Evolutionary conservation across 306 rosid species (phyloP), one percentile per base, ranked within the genome.

Genomic region (Oemleria cerasiformis): DNA sequence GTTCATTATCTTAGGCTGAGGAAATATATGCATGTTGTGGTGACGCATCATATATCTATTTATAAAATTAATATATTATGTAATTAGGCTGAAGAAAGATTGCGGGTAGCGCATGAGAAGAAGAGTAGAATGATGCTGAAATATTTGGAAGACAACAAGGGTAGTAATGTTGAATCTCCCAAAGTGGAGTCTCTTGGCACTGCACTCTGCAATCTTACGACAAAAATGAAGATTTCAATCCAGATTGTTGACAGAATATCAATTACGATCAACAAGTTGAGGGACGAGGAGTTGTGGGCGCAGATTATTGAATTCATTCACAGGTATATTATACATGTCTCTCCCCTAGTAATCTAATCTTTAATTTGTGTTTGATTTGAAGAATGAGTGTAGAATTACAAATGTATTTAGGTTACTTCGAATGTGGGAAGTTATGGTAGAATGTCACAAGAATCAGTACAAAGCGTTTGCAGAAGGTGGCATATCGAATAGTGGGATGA

Each of bases 341-440:
- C n/a, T n/a, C n/a, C n/a, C n/a, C n/a, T n/a, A n/a, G n/a, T n/a
- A n/a, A n/a, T n/a, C n/a, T n/a, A n/a, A n/a, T n/a, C n/a, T n/a
- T n/a, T n/a, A n/a, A n/a, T n/a, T n/a, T n/a, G n/a, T n/a, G n/a
- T n/a, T n/a, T n/a, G n/a, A n/a, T n/a, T n/a, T n/a, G n/a, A n/a
- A n/a, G n/a, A n/a, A n/a, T n/a, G n/a, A n/a, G n/a, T n/a, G n/a
- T n/a, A n/a, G n/a, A n/a, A n/a, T n/a, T n/a, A n/a, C n/a, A n/a
- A n/a, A n/a, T n/a, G n/a, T n/a, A n/a, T n/a, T n/a, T 65, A 94
- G 97, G 77, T 82, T 91, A 53, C 78, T 75, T 0, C 78, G 79
- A 59, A 87, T 94, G 97, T 94, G 97, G 97, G 86, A 81, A 81
- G 84, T 68, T 55, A 90, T 93, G 98, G 74, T 67, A 53, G 89